Evolutionary conservation across 495 filamentous ascomycete species (phyloP).

Genomic region (Hypoxylon intermedium): DNA sequence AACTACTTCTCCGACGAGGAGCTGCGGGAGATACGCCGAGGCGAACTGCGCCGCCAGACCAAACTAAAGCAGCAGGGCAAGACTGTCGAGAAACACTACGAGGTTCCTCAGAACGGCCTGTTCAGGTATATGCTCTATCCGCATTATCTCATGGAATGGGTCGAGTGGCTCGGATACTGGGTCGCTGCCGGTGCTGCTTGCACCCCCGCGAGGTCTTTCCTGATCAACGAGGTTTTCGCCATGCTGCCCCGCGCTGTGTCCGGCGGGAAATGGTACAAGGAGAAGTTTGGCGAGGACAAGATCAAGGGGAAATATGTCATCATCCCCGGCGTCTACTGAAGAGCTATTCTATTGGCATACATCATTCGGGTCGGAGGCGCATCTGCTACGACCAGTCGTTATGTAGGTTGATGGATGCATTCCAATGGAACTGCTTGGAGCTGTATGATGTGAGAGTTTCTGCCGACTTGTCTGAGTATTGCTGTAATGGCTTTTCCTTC

Average conservation of each 20-base stretch:
- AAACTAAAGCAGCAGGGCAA: constrained; percentile 50
- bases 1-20: constrained; percentile 88
- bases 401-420: too few relatives aligned
- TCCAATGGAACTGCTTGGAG: too few relatives aligned
- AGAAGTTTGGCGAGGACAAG: constrained; percentile 82
- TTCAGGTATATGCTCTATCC: constrained; percentile 86
- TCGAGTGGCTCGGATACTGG: constrained; percentile 92
- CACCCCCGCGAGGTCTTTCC: constrained; percentile 77
- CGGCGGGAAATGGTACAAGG: constrained; percentile 85
- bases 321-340: constrained; percentile 77
- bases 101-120: constrained; percentile 81
- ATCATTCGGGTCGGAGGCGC: background rate
- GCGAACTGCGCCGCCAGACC: constrained; percentile 56
- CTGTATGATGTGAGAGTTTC: too few relatives aligned
- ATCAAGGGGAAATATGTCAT: constrained; percentile 79
- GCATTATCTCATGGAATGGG: constrained; percentile 94
- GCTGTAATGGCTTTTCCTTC: too few relatives aligned
- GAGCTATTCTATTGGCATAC: background rate
- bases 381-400: too few relatives aligned
- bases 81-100: constrained; percentile 82
- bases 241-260: constrained; percentile 90
- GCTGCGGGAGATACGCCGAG: constrained; percentile 75
- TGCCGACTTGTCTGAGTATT: too few relatives aligned
- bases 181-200: constrained; percentile 68
- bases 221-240: constrained; percentile 84